phyloP scores from a whole-genome alignment of 208 protist species.

The Leishmania tarentolae region DNA sequence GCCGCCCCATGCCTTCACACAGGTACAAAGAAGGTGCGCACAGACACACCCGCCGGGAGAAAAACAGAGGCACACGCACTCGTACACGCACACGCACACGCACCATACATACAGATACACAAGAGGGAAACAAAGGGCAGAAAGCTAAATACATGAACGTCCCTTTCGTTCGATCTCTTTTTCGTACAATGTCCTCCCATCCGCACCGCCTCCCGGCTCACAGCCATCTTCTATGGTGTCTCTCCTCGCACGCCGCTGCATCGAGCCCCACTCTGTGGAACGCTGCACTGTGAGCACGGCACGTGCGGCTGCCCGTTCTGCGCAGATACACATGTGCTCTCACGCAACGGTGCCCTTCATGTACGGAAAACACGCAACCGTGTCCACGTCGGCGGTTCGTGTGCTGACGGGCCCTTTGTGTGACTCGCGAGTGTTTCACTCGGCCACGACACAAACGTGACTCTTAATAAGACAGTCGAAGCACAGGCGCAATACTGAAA shows the following conservation, averaged over 20 bases:
- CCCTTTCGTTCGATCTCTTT: neutral
- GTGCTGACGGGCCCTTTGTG: neutral
- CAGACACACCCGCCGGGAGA: neutral
- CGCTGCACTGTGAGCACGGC: neutral
- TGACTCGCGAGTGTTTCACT: neutral
- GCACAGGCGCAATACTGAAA: too few species aligned
- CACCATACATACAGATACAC: neutral
- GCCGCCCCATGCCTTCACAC: neutral
- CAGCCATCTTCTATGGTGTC: neutral
- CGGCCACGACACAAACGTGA: neutral
- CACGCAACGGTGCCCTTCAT: neutral
- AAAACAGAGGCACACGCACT: neutral
- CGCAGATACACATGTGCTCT: neutral
- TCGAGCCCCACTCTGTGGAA: neutral
- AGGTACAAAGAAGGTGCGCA: neutral
- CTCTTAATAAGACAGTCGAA: neutral
- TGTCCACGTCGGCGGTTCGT: neutral
- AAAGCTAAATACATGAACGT: slow-evolving; percentile 11
- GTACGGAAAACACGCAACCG: neutral
- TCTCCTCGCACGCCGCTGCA: neutral
- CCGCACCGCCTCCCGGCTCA: neutral
- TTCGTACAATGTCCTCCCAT: neutral
- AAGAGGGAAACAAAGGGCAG: neutral
- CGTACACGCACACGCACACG: neutral
- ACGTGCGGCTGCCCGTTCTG: neutral